Evolutionary conservation across 306 rosid genomes (phyloP).

Genomic region (Elaeagnus macrophylla): DNA sequence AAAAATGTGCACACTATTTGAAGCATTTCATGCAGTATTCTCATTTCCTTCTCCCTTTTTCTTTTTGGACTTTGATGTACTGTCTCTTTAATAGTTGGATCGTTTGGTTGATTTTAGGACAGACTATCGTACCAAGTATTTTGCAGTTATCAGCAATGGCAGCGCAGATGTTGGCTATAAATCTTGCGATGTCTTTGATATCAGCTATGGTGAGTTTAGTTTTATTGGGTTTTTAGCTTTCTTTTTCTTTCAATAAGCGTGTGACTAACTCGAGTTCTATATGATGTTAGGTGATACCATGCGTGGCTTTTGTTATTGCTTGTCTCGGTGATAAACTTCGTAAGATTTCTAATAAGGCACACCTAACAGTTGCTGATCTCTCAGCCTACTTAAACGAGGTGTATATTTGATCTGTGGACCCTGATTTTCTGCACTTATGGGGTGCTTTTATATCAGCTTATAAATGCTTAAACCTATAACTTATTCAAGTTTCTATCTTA

Average conservation of each 20-base stretch:
- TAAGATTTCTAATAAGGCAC: conserved; percentile 56
- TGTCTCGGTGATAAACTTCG: conserved; percentile 64
- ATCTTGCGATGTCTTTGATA: conserved; percentile 63
- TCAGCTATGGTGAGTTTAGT: conserved; percentile 54
- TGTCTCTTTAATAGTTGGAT: neutral
- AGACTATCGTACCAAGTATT: conserved; percentile 76
- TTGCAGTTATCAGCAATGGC: conserved; percentile 73
- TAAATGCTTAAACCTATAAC: conserved; percentile 1
- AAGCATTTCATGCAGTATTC: neutral
- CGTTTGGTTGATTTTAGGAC: conserved; percentile 23
- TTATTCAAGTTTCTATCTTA: neutral
- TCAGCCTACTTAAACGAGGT: conserved; percentile 90
- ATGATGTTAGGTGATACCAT: conserved; percentile 58
- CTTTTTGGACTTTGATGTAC: conserved; percentile 1
- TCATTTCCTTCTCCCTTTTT: neutral
- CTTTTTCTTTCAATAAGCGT: neutral
- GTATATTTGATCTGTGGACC: neutral
- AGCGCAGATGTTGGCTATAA: conserved; percentile 57
- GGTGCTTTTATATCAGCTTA: too few species aligned
- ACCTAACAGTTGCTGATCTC: conserved; percentile 58
- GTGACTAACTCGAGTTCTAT: conserved; percentile 8
- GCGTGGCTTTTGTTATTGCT: conserved; percentile 49
- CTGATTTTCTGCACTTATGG: too few species aligned
- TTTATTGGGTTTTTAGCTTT: neutral
- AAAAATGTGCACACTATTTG: too few species aligned